A percentile compares a stretch with the other conserved stretches of the same genome.
These are phyloP conservation scores for Monilinia fructigena DNA, from an alignment of 2,329 filamentous ascomycete genomes.

Conservation along the genomic window DNA sequence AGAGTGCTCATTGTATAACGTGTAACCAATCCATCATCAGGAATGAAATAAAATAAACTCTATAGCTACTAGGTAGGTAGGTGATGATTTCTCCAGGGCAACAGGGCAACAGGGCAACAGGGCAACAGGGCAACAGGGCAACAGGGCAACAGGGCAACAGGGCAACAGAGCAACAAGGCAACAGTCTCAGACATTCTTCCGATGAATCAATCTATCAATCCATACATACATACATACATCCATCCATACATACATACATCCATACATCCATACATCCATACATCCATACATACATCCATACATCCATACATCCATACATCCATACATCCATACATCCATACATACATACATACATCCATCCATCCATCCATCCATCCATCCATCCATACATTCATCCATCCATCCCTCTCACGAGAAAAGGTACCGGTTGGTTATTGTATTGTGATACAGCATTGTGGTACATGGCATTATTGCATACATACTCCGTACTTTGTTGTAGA, in stretches of 20 bases:
- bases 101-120: neutral
- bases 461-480: no score
- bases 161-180: neutral
- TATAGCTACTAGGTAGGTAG: neutral
- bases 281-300: no score
- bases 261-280: neutral
- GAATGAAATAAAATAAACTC: neutral
- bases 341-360: no score
- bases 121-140: neutral
- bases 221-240: no score
- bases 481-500: neutral
- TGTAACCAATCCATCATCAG: neutral
- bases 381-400: no score
- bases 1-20: constrained; percentile 14
- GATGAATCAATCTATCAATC: neutral
- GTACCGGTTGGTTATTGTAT: neutral
- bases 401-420: neutral
- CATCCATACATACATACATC: no score
- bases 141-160: neutral
- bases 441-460: constrained; percentile 1
- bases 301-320: neutral
- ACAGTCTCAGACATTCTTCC: constrained; percentile 12
- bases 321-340: neutral
- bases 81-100: neutral
- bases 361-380: neutral